A percentile compares a stretch with the other conserved stretches of the same genome.
Evolutionary conservation across 306 rosid species (phyloP).

Genomic region (Vachellia pachyceras): DNA sequence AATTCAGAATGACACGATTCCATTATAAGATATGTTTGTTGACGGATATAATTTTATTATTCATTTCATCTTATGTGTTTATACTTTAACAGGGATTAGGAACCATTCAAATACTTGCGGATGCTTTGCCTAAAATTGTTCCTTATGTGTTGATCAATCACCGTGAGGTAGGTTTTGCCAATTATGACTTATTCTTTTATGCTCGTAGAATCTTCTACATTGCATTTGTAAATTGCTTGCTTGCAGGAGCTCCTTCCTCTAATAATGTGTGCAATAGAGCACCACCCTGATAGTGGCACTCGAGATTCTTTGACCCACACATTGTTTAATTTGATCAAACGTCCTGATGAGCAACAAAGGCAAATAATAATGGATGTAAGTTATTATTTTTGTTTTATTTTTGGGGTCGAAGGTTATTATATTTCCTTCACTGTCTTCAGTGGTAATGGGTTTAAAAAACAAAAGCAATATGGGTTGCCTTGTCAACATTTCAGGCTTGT

Average conservation of each 20-base stretch:
- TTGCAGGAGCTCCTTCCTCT: conserved; percentile 95
- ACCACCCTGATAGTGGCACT: conserved; percentile 90
- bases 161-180: conserved; percentile 93
- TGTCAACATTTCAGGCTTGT: conserved; percentile 74
- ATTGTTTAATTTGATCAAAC: conserved; percentile 93
- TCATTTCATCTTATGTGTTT: conserved; percentile 35
- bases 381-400: not conserved
- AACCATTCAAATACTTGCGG: conserved; percentile 92
- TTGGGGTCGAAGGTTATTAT: not conserved
- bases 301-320: conserved; percentile 99
- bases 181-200: conserved; percentile 12
- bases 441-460: conserved; percentile 16
- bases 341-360: conserved; percentile 96
- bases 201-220: conserved; percentile 23
- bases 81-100: conserved; percentile 71
- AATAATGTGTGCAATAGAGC: conserved; percentile 97
- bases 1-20: conserved; percentile 9
- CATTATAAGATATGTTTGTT: not conserved
- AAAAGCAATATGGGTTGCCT: conserved; percentile 33
- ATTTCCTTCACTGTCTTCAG: conserved; percentile 32
- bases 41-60: not conserved
- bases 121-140: conserved; percentile 95
- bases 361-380: conserved; percentile 96
- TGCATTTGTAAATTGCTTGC: conserved; percentile 33
- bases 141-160: conserved; percentile 98